phyloP scores from a whole-genome alignment of 768 basidiomycete species.

The Hypholoma sublateritium region DNA sequence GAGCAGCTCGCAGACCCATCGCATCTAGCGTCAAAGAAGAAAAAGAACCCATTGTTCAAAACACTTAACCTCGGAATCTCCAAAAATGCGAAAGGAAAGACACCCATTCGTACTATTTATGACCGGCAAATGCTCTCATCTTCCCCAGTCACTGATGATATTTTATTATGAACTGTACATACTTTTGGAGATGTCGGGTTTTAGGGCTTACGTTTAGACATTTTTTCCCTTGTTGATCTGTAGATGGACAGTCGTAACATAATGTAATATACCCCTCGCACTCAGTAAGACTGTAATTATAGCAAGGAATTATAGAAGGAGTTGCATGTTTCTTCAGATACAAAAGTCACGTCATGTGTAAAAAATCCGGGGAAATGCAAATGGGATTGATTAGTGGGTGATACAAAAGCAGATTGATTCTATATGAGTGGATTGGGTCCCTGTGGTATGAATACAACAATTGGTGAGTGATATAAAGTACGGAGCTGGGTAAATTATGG shows the following conservation, averaged over 20 bases:
- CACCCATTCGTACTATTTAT: slow-evolving; percentile 8
- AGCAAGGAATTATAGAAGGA: background rate
- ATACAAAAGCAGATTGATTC: slow-evolving; percentile 11
- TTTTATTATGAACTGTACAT: background rate
- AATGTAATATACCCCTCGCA: background rate
- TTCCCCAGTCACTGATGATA: slow-evolving; percentile 1
- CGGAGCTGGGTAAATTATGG: slow-evolving; percentile 16
- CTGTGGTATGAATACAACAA: slow-evolving; percentile 25
- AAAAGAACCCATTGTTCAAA: slow-evolving; percentile 12
- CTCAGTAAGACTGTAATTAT: background rate
- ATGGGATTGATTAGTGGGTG: background rate
- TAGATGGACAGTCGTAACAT: background rate
- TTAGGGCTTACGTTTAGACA: background rate
- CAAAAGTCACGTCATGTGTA: background rate
- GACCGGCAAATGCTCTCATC: slow-evolving; percentile 2
- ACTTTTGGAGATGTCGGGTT: background rate
- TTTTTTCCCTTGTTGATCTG: background rate
- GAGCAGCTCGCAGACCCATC: slow-evolving; percentile 4
- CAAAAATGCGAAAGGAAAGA: slow-evolving; percentile 12
- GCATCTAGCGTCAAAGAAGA: slow-evolving; percentile 7
- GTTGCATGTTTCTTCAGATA: background rate
- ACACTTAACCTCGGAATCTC: slow-evolving; percentile 4
- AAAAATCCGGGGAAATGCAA: background rate
- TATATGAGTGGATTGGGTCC: slow-evolving; percentile 16
- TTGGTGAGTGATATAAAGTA: slow-evolving; percentile 16